Evolutionary conservation across 495 filamentous ascomycete species (phyloP), one percentile per base, ranked within the genome.

Genomic region (Daldinia decipiens): DNA sequence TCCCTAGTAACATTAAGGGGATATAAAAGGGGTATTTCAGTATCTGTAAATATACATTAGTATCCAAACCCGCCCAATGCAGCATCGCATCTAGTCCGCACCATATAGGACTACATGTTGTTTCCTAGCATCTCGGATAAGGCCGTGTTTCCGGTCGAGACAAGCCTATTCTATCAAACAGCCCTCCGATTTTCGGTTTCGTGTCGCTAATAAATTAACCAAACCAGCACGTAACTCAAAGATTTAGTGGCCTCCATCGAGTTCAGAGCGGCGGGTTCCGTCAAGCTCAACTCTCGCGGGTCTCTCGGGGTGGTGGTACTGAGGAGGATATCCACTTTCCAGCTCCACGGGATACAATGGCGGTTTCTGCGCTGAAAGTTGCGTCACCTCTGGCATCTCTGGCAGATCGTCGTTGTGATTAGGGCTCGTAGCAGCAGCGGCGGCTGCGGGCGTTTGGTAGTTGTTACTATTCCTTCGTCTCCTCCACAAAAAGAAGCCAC

Each of bases 401-500:
- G 56, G 56, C 5, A 29, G 32, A 32, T 39, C 5, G 13, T 17
- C 15, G 56, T 40, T 17, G 2, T n/a, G 12, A 38, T 24, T 17
- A 17, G 56, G 56, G 4, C 55, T 17, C 7, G 55, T 34, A 15
- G 19, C 56, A 2, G 26, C 52, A 0, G 27, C 52, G 6, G 52
- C 27, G 13, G 50, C 24, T 27, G 29, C 3, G 4, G 56, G 19
- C 4, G 56, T 32, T 31, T 59, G 56, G 56, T 59, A 29, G 26
- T 13, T 43, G 56, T 24, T 36, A 6, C 12, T 17, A 17, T 13
- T 15, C 21, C 24, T 11, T 21, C 24, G 39, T 12, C 31, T 59
- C 38, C 13, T 43, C 56, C 56, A 59, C 56, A 38, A 45, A 45
- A 59, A 38, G 11, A 53, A 43, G 32, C 27, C 55, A 11, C 45